These are phyloP conservation scores for Cenchrus americanus DNA, from an alignment of 176 grass and related monocot species.

Conservation along the genomic window DNA sequence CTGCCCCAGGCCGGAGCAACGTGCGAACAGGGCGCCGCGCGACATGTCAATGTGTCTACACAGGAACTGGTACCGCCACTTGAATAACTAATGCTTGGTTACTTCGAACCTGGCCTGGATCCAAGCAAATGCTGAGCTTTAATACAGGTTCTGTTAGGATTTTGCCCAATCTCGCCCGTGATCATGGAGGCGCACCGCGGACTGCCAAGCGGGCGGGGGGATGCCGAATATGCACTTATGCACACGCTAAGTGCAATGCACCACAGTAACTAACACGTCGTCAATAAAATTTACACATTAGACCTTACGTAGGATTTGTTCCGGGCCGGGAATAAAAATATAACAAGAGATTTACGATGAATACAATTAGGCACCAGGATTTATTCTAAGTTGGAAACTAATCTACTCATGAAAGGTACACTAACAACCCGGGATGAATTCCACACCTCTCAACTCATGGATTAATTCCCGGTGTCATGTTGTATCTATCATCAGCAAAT, in stretches of 20 bases:
- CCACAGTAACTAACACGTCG: not conserved
- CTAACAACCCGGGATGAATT: too few species aligned
- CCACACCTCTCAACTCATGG: too few species aligned
- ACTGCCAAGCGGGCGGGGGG: not conserved
- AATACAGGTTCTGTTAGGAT: not conserved
- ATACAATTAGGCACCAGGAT: too few species aligned
- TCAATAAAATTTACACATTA: not conserved
- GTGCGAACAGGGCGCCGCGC: not conserved
- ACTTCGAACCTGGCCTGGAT: not conserved
- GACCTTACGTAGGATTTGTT: too few species aligned
- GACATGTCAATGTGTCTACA: not conserved
- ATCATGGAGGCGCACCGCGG: not conserved
- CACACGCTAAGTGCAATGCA: not conserved
- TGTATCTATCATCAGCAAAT: too few species aligned
- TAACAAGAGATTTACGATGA: too few species aligned
- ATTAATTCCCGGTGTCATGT: too few species aligned
- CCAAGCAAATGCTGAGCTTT: not conserved
- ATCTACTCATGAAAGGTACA: too few species aligned
- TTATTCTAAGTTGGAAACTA: too few species aligned
- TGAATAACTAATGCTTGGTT: not conserved
- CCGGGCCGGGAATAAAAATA: too few species aligned
- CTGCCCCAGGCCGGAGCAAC: not conserved
- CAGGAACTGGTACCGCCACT: not conserved
- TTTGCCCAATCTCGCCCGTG: not conserved
- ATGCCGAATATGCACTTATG: not conserved